Evolutionary conservation across 2,329 filamentous ascomycete species (phyloP).

Genomic region (Penicillium sp.): DNA sequence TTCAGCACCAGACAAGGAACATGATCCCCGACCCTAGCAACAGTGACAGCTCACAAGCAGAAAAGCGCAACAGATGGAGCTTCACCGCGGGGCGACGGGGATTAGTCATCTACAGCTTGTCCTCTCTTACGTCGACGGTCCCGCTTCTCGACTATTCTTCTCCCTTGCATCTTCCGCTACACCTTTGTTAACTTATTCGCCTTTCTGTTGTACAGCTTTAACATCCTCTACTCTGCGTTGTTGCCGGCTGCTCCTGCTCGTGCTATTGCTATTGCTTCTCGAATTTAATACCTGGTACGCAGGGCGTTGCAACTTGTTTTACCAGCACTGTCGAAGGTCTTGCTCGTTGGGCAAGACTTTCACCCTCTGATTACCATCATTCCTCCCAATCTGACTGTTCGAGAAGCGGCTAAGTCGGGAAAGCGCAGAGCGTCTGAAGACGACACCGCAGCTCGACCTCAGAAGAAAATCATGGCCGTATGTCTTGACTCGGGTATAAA

Average conservation of each 20-base stretch:
- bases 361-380: conserved; percentile 37
- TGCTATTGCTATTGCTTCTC: conserved; percentile 7
- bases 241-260: conserved; percentile 11
- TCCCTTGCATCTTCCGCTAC: conserved; percentile 16
- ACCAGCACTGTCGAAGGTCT: conserved; percentile 37
- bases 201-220: conserved; percentile 7
- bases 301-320: conserved; percentile 26
- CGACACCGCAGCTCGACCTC: conserved; percentile 45
- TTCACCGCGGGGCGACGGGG: conserved; percentile 13
- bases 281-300: conserved; percentile 27
- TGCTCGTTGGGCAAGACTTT: conserved; percentile 41
- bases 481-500: conserved; percentile 16
- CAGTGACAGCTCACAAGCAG: not conserved
- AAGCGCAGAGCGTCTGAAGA: conserved; percentile 51
- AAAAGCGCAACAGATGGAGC: not conserved
- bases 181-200: not conserved
- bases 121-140: conserved; percentile 27
- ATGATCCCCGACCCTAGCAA: not conserved
- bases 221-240: not conserved
- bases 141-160: conserved; percentile 11
- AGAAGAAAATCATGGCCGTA: conserved; percentile 53
- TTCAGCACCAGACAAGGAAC: not conserved
- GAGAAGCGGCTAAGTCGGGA: conserved; percentile 47
- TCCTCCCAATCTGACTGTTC: conserved; percentile 42
- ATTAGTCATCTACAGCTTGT: conserved; percentile 20